Conservation (phyloP, 495 filamentous ascomycete species). For the Penicillium herquei region DNA sequence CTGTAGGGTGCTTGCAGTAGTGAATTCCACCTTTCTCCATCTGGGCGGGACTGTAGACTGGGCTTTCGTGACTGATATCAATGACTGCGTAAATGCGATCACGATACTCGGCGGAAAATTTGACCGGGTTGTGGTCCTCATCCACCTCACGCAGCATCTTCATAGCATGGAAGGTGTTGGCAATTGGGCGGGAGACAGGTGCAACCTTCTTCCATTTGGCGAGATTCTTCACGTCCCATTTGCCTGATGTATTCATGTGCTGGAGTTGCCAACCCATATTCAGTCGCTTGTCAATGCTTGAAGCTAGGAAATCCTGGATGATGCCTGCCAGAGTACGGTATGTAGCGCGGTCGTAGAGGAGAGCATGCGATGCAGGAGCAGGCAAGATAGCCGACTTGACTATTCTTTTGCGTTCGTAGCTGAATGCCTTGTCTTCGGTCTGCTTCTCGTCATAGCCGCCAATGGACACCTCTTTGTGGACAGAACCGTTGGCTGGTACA, state of each 20-base stretch:
- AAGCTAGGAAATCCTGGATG: constrained; percentile 75
- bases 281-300: constrained; percentile 73
- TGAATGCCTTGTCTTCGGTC: constrained; percentile 1
- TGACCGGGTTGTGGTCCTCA: constrained; percentile 72
- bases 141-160: constrained; percentile 89
- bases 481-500: constrained; percentile 10
- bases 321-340: constrained; percentile 76
- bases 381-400: constrained; percentile 74
- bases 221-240: constrained; percentile 98
- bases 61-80: constrained; percentile 84
- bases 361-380: constrained; percentile 74
- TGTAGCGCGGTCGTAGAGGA: constrained; percentile 76
- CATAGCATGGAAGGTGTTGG: constrained; percentile 74
- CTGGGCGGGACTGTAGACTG: constrained; percentile 77
- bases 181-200: constrained; percentile 75
- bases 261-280: constrained; percentile 87
- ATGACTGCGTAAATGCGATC: constrained; percentile 70
- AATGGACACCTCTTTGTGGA: constrained; percentile 28
- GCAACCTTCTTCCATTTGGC: constrained; percentile 80
- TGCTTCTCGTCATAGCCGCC: constrained; percentile 20
- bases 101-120: constrained; percentile 69
- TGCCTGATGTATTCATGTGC: constrained; percentile 79
- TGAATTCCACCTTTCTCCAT: constrained; percentile 69
- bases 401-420: constrained; percentile 37
- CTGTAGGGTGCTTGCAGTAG: constrained; percentile 86